phyloP scores from a whole-genome alignment of 176 grass and related monocot genomes.

The Aegilops longissima region DNA sequence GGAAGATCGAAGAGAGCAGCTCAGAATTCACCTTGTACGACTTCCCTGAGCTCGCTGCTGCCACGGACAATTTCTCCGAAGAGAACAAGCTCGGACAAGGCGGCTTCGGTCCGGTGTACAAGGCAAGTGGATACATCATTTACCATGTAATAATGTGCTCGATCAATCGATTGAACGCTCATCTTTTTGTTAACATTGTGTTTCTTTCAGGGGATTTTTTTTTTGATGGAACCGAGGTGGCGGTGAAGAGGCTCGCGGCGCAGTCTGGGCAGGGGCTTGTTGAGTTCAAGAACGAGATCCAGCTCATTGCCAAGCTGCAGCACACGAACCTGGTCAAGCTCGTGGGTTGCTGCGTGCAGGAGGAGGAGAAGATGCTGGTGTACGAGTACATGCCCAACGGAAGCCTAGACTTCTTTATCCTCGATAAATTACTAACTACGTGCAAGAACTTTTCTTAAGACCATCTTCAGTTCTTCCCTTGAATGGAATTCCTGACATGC shows the following conservation, averaged over 20 bases:
- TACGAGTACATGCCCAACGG: constrained; percentile 98
- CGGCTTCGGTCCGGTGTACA: constrained; percentile 63
- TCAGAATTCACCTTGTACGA: constrained; percentile 49
- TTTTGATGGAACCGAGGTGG: constrained; percentile 30
- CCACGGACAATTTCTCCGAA: constrained; percentile 37
- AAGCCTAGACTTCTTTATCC: constrained; percentile 49
- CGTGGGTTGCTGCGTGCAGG: constrained; percentile 47
- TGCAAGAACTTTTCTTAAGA: background rate
- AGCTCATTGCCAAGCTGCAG: constrained; percentile 68
- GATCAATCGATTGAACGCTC: background rate
- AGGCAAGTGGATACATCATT: constrained; percentile 10
- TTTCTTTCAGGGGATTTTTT: constrained; percentile 42
- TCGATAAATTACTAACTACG: constrained; percentile 25
- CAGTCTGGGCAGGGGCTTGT: constrained; percentile 39
- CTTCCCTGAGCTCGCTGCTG: constrained; percentile 33
- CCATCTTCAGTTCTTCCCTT: background rate
- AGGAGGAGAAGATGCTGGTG: constrained; percentile 75
- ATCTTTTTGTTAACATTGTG: background rate
- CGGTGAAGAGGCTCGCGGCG: constrained; percentile 50
- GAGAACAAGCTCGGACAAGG: constrained; percentile 51
- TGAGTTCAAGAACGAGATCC: constrained; percentile 69
- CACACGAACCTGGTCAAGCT: constrained; percentile 65
- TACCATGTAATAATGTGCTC: background rate
- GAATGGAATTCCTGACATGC: background rate
- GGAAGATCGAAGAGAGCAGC: constrained; percentile 53